Base-by-base conservation (phyloP, 768 basidiomycete genomes). In the Termitomyces sp. region DNA sequence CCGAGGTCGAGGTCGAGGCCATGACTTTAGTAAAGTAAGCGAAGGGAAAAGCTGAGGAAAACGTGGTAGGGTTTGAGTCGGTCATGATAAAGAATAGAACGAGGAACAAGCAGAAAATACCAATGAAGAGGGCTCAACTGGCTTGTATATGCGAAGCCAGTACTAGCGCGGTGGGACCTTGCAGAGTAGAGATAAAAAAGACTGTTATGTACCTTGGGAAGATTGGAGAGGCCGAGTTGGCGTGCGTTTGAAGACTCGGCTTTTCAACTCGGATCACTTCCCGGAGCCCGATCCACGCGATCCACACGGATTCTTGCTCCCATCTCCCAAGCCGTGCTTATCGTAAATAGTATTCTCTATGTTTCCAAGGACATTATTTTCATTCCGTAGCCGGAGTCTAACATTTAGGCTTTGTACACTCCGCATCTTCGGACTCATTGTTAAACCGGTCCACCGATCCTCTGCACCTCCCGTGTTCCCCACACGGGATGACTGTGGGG, bases 1-100 rank as follows among this genome's bases (percentile, higher is more conserved):
- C 92, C 45, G 89, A 86, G 38, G 84, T 77, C 15, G 85, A 82
- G 6, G 80, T 66, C 60, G 81, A 70, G 57, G 86, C 76, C 84
- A 88, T 85, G 56, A 68, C 62, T 56, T 67, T 53, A 22, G 58
- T 65, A 48, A 65, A 60, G 42, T 73, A 59, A 54, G 69, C 62
- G 48, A 67, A 60, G 30, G 69, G 68, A 51, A 73, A 64, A 54
- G 68, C 74, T 78, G 73, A 64, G 62, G 70, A 67, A 67, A 72
- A 69, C 54, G 68, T 69, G 64, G 72, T 68, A 65, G 62, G 71
- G 69, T 71, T 71, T 64, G 68, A 44, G 53, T 64, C 64, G 56
- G 71, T 66, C 70, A 70, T 70, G 55, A 58, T 28, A 45, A 3
- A 43, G 37, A 65, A 60, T 22, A 57, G 53, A n/a, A 51, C 54